Percentiles rank a stretch among this genome's conserved stretches.
These are phyloP conservation scores for Talaromyces proteolyticus DNA, from an alignment of 495 filamentous ascomycete genomes.

Conservation along the genomic window DNA sequence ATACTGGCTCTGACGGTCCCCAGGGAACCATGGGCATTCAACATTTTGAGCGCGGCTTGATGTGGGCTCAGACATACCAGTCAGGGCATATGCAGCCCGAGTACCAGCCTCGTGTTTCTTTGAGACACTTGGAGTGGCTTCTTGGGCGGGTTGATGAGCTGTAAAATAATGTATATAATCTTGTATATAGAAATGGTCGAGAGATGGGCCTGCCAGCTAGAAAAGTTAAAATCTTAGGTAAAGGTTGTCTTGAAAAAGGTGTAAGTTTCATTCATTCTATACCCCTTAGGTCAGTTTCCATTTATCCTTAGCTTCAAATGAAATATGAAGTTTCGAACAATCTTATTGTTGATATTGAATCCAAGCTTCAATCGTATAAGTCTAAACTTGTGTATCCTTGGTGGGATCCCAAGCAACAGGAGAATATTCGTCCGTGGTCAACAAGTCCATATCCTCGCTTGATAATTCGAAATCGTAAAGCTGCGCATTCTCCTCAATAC, in stretches of 20 bases:
- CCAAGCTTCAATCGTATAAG: not conserved
- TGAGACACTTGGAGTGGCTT: conserved; percentile 65
- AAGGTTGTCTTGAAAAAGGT: too few species aligned
- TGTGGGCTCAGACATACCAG: conserved; percentile 55
- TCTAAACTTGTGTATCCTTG: not conserved
- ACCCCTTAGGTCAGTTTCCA: too few species aligned
- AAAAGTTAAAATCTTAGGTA: too few species aligned
- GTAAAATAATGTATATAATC: conserved; percentile 9
- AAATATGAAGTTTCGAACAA: too few species aligned
- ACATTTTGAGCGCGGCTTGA: conserved; percentile 66
- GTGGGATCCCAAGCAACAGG: not conserved
- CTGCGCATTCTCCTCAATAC: conserved; percentile 66
- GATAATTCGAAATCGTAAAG: conserved; percentile 78
- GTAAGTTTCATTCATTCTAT: too few species aligned
- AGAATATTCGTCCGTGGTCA: conserved; percentile 47
- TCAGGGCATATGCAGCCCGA: conserved; percentile 64
- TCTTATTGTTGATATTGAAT: too few species aligned
- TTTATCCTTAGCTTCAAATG: too few species aligned
- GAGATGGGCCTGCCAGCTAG: too few species aligned
- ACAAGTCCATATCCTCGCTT: conserved; percentile 48
- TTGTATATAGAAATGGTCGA: not conserved
- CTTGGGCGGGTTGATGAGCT: conserved; percentile 48
- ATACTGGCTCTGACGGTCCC: conserved; percentile 15
- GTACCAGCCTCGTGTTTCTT: conserved; percentile 58
- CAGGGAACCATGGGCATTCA: conserved; percentile 59